Percentiles rank a stretch among this genome's conserved stretches.
Conservation (phyloP, 2,329 filamentous ascomycete species). For the Sporothrix brasiliensis region DNA sequence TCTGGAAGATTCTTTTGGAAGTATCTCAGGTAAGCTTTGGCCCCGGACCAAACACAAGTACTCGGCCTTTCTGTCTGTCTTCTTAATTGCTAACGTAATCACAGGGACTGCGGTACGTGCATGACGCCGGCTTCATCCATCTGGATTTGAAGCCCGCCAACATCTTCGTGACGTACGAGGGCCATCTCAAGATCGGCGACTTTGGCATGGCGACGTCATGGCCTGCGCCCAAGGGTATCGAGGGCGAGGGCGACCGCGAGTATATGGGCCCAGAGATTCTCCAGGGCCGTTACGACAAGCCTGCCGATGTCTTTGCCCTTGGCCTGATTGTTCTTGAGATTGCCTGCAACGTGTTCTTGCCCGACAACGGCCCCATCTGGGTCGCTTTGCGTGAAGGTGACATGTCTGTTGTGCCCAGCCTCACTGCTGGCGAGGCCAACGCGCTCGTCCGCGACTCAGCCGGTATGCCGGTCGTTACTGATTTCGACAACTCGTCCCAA, state of each 20-base stretch:
- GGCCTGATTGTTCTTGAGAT: constrained; percentile 95
- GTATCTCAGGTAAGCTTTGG: constrained; percentile 65
- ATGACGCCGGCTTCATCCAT: constrained; percentile 83
- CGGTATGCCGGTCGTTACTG: constrained; percentile 63
- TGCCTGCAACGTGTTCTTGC: constrained; percentile 88
- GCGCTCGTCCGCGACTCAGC: constrained; percentile 73
- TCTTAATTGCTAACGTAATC: constrained; percentile 40
- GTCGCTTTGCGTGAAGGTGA: constrained; percentile 86
- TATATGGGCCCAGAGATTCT: constrained; percentile 96
- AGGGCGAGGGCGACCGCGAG: constrained; percentile 91
- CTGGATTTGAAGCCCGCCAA: constrained; percentile 86
- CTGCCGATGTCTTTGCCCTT: constrained; percentile 90
- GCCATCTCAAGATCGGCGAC: constrained; percentile 80
- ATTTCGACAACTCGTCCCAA: constrained; percentile 31
- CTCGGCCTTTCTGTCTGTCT: background rate
- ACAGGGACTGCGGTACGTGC: constrained; percentile 88
- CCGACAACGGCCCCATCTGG: constrained; percentile 91
- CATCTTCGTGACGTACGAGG: constrained; percentile 78
- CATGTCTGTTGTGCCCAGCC: constrained; percentile 81
- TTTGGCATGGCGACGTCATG: constrained; percentile 80
- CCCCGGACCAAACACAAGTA: background rate
- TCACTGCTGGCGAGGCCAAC: constrained; percentile 78
- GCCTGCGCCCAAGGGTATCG: constrained; percentile 74
- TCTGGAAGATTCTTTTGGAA: constrained; percentile 97
- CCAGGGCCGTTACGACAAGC: constrained; percentile 81